Conservation (phyloP, 2,329 filamentous ascomycete species). For the Alternaria burnsii region DNA sequence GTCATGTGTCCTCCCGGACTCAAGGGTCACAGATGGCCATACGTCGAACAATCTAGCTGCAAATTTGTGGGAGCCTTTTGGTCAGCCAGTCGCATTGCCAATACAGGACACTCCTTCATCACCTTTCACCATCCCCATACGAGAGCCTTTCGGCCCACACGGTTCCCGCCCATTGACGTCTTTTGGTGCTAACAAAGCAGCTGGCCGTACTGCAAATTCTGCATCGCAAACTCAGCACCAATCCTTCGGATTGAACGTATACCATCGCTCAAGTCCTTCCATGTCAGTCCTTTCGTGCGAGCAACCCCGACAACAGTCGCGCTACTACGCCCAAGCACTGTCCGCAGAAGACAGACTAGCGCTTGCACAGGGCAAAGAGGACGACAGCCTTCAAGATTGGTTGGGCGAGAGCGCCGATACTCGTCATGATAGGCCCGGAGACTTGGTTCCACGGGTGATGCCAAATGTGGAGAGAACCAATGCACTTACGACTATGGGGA, state of each 20-base stretch:
- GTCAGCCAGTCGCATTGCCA: background rate
- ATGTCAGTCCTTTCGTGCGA: conserved; percentile 6
- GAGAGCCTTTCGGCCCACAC: background rate
- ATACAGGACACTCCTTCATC: background rate
- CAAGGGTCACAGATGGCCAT: background rate
- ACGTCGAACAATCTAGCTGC: background rate
- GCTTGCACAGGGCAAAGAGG: conserved; percentile 25
- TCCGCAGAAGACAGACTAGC: conserved; percentile 24
- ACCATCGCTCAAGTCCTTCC: background rate
- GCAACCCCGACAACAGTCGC: conserved; percentile 10
- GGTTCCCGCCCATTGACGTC: background rate
- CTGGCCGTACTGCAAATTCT: background rate
- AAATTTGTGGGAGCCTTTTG: background rate
- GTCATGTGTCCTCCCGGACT: background rate
- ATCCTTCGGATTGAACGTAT: background rate
- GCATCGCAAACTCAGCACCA: conserved; percentile 1
- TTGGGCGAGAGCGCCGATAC: conserved; percentile 13
- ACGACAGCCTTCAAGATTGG: conserved; percentile 33
- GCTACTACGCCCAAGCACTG: conserved; percentile 36
- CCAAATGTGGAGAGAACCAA: conserved; percentile 15
- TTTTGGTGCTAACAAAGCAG: background rate
- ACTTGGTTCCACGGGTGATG: conserved; percentile 16
- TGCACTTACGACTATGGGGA: conserved; percentile 15
- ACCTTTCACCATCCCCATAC: background rate
- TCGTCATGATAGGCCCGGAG: conserved; percentile 19